Percentiles rank a stretch among this genome's conserved stretches.
Conservation (phyloP, 352 stramenopile genomes). For the Globisporangium abappressorium region DNA sequence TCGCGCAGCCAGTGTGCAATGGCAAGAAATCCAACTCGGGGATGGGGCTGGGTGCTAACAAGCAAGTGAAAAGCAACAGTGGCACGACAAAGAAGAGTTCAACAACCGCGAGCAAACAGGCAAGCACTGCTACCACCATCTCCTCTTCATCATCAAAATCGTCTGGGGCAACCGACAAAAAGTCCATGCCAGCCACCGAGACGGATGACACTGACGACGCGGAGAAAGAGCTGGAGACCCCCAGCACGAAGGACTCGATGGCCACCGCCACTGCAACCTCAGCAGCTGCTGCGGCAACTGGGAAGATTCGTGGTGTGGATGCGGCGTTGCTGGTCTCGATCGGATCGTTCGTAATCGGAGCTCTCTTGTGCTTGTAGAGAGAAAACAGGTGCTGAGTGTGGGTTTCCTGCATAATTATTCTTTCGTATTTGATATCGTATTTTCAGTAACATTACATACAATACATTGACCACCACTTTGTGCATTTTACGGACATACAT, state of each 20-base stretch:
- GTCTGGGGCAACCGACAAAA: not conserved
- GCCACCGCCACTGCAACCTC: not conserved
- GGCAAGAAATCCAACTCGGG: slow-evolving; percentile 47
- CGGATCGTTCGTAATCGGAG: not conserved
- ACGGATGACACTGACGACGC: not conserved
- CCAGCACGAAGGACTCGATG: not conserved
- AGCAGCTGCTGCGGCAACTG: not conserved
- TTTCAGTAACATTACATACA: not conserved
- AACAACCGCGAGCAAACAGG: slow-evolving; percentile 9
- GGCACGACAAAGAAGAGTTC: slow-evolving; percentile 21
- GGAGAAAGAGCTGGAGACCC: not conserved
- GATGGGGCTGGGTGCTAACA: not conserved
- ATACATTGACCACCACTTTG: not conserved
- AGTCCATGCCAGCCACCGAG: not conserved
- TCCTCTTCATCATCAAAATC: not conserved
- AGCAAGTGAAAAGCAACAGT: not conserved
- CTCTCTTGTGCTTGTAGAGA: slow-evolving; percentile 4
- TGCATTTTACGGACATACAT: not conserved
- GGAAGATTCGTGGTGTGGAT: not conserved
- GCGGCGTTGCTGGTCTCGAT: not conserved
- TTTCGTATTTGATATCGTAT: not conserved
- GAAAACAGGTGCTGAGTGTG: not conserved
- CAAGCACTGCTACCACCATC: not conserved
- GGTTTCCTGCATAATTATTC: not conserved
- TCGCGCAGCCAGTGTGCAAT: slow-evolving; percentile 50